A percentile compares a stretch with the other conserved stretches of the same genome.
Conservation (phyloP, 2,329 filamentous ascomycete genomes). For the Fusarium abutilonis region DNA sequence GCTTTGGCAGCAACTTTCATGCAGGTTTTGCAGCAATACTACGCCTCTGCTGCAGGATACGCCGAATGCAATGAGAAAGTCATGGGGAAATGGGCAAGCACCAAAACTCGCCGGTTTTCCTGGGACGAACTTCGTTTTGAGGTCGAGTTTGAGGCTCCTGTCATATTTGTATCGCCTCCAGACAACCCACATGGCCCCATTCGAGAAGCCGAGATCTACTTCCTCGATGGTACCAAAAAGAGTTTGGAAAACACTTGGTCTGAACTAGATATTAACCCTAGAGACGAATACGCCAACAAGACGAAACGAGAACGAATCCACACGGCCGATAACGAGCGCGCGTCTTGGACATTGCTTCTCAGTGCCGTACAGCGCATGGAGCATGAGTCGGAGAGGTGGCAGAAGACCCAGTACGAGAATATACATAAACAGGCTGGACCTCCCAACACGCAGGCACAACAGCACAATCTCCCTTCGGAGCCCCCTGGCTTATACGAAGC, state of each 20-base stretch:
- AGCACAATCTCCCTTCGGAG: slow-evolving; percentile 33
- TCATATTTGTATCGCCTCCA: slow-evolving; percentile 61
- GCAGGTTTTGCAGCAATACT: slow-evolving; percentile 62
- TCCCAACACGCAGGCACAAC: slow-evolving; percentile 22
- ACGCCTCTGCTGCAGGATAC: slow-evolving; percentile 61
- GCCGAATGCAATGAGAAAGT: slow-evolving; percentile 59
- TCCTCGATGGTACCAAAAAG: slow-evolving; percentile 52
- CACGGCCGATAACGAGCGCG: slow-evolving; percentile 66
- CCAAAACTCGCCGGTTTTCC: slow-evolving; percentile 54
- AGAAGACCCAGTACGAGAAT: slow-evolving; percentile 47
- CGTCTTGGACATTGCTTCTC: slow-evolving; percentile 64
- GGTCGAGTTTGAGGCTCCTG: slow-evolving; percentile 60
- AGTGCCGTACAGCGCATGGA: slow-evolving; percentile 62
- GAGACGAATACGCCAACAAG: slow-evolving; percentile 42
- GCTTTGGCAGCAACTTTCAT: slow-evolving; percentile 57
- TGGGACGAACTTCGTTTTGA: slow-evolving; percentile 60
- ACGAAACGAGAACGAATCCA: slow-evolving; percentile 54
- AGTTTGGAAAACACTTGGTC: slow-evolving; percentile 52
- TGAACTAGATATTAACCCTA: slow-evolving; percentile 46
- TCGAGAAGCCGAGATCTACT: slow-evolving; percentile 45
- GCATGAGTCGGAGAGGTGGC: slow-evolving; percentile 58
- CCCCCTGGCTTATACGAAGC: slow-evolving; percentile 43
- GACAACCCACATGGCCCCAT: slow-evolving; percentile 53
- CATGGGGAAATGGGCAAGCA: slow-evolving; percentile 58
- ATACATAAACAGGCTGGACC: slow-evolving; percentile 41